A percentile compares a stretch with the other conserved stretches of the same genome.
phyloP scores from a whole-genome alignment of 106 monocot species.

The Apostasia ramifera region DNA sequence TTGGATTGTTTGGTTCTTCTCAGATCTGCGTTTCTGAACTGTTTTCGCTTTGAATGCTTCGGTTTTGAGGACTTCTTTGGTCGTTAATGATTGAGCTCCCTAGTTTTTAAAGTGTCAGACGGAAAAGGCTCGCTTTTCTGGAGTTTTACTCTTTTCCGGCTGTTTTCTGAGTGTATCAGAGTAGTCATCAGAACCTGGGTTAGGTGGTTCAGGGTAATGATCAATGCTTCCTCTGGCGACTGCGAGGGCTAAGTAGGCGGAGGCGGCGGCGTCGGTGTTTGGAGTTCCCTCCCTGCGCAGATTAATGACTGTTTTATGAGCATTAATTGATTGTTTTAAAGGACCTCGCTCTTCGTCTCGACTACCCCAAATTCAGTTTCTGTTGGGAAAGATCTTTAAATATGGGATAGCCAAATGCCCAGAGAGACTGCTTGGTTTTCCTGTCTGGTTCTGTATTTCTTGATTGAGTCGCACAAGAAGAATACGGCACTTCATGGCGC shows the following conservation, averaged over 20 bases:
- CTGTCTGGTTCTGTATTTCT: not conserved
- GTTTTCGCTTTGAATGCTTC: not conserved
- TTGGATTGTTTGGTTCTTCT: not conserved
- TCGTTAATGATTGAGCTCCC: not conserved
- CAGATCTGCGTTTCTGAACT: conserved; percentile 2
- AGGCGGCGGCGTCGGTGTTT: not conserved
- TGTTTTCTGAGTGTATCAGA: too few species aligned
- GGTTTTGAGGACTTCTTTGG: not conserved
- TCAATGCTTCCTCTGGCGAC: not conserved
- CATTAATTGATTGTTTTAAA: not conserved
- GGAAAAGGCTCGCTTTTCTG: not conserved
- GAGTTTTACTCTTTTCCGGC: not conserved
- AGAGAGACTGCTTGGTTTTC: not conserved
- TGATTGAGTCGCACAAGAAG: not conserved
- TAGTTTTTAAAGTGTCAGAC: not conserved
- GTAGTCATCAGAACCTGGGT: too few species aligned
- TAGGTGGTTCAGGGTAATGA: not conserved
- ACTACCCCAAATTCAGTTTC: not conserved
- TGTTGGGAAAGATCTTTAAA: not conserved
- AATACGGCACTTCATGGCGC: not conserved
- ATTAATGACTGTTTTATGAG: not conserved
- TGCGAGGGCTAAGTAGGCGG: not conserved
- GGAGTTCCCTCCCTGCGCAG: not conserved
- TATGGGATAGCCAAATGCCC: not conserved
- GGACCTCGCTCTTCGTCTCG: not conserved